Evolutionary conservation across 352 stramenopile genomes (phyloP), one percentile per base, ranked within the genome.

Genomic region (Phytophthora pseudosyringae): DNA sequence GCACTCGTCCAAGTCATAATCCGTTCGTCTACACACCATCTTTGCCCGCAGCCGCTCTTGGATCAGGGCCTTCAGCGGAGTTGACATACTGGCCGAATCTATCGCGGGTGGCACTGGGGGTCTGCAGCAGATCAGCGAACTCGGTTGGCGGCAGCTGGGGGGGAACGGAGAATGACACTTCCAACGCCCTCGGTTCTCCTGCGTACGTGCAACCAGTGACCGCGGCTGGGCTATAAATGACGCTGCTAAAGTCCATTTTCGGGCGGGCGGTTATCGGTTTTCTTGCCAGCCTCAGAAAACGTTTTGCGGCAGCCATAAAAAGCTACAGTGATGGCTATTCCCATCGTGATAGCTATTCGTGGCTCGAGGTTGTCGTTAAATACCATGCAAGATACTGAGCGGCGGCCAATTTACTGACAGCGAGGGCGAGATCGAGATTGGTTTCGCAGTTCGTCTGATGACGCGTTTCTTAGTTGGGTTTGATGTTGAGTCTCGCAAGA

Each of bases 21-120:
- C 62, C 2, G 49, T 44, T 53, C 48, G 39, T 55, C 69, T 69
- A 21, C 78, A 76, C 5, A 85, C 76, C 38, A 91, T 89, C 64
- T 91, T 92, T 35, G 81, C 79, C 18, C 77, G 77, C 13, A 92
- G 59, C 9, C 83, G 83, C 58, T 92, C 81, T 64, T 90, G 81
- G 48, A 92, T 89, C 21, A 92, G 78, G 8, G 81, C 79, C 54
- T 90, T 90, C 21, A 90, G 51, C 10, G 81, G 81, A 13, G 81
- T 92, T 39, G 73, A 74, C 80, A 91, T 90, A 1, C 16, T 62
- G 31, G 7, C 13, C 16, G 4, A 32, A 32, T 48, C 16, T 29
- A 33, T 13, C 32, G 18, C 18, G 5, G 18, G 11, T n/a, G 25
- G 40, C 15, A 43, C 46, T 31, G 25, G 51, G 39, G 6, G 21